Conservation (phyloP, 306 rosid species). For the Citrullus colocynthis region DNA sequence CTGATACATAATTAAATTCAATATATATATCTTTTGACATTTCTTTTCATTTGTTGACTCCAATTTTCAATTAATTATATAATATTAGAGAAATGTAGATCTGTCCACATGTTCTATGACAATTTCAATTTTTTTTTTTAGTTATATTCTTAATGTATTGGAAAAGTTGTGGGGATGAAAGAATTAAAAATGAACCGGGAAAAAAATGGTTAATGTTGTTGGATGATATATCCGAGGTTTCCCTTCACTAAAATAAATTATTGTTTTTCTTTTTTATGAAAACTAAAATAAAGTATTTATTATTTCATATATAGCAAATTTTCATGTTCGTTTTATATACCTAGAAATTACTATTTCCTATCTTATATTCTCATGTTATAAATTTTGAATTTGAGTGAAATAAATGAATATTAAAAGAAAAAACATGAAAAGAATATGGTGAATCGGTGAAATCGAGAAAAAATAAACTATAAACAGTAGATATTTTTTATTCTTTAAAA, state of each 20-base stretch:
- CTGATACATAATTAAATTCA: too few relatives aligned
- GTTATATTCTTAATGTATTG: background rate
- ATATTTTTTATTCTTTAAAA: too few relatives aligned
- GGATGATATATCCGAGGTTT: background rate
- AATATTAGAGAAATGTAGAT: background rate
- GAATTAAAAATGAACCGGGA: background rate
- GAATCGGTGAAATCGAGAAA: background rate
- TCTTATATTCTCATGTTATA: too few relatives aligned
- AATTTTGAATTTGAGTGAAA: background rate
- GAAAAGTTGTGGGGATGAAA: background rate
- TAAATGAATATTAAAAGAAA: too few relatives aligned
- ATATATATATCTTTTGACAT: background rate
- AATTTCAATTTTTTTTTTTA: background rate
- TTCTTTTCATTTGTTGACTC: background rate
- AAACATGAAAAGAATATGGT: too few relatives aligned
- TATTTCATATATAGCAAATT: too few relatives aligned
- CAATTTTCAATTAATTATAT: background rate
- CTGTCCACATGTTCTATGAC: background rate
- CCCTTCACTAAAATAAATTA: background rate
- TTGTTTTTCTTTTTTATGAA: too few relatives aligned
- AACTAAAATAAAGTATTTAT: too few relatives aligned
- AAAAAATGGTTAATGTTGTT: background rate
- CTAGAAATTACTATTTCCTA: too few relatives aligned
- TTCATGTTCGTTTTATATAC: too few relatives aligned
- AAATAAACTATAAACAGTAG: background rate